Base-by-base conservation (phyloP, 1,284 basidiomycete genomes). In the Schizophyllum commune region DNA sequence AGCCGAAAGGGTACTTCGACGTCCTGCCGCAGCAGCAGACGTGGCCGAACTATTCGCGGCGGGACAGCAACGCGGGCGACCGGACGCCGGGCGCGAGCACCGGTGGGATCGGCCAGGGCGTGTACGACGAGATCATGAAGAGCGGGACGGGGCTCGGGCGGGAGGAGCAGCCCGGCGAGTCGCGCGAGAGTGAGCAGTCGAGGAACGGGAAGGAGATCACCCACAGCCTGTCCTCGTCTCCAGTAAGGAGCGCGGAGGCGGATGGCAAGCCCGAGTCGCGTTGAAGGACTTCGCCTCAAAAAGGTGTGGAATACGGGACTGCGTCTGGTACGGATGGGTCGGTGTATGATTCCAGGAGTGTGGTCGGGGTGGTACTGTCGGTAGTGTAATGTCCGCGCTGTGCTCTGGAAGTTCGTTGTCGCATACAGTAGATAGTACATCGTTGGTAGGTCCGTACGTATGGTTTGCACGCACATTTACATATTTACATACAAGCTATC, bases 1-100 rank as follows among this genome's bases (percentile, higher is more conserved):
- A 76, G 66, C 75, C 74, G 21, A 73, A 74, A 63, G 74, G 74
- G 57, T 77, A 77, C 61, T 77, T 77, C 62, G 74, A 77, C 55
- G 58, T 65, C 55, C 57, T 62, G 60, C 61, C 60, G 47, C 56
- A 60, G 59, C 34, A 13, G 55, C 58, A 52, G 27, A 59, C 47
- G n/a, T 59, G 51, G 53, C 20, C 53, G 27, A 55, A 47, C 39
- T 47, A 47, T 8, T 8, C 39, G 2, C 39, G 39, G 17, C 39
- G 39, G 39, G 17, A 47, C 8, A 47, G 39, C 39, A 17, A 17
- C 39, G 39, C 39, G 2, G 39, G 39, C 39, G 39, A 47, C 39
- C 39, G 39, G 9, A 47, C 39, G 39, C 39, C 39, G 17, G 39
- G 39, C 39, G 39, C 39, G 39, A 47, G 39, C 39, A 47, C 39